A percentile compares a stretch with the other conserved stretches of the same genome.
phyloP scores from a whole-genome alignment of 2,329 filamentous ascomycete species.

The Cercospora citrullina region DNA sequence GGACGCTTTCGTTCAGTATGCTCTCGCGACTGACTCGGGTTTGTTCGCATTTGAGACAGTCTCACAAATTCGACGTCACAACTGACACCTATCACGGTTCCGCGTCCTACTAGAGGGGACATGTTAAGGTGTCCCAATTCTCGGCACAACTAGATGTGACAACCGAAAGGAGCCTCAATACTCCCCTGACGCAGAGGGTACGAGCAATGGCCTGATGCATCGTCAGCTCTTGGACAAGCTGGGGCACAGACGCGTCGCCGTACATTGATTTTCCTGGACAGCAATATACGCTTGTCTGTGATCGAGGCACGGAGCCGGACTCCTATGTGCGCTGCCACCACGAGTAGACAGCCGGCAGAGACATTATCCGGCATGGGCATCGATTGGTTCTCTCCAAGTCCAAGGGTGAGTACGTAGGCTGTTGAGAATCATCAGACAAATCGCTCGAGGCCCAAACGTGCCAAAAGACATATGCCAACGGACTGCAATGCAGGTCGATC shows the following conservation, averaged over 20 bases:
- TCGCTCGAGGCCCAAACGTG: neutral
- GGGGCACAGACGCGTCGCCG: neutral
- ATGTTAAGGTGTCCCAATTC: neutral
- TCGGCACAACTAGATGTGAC: neutral
- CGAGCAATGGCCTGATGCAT: neutral
- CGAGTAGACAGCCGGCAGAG: neutral
- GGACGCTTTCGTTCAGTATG: neutral
- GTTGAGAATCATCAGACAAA: neutral
- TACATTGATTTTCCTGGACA: neutral
- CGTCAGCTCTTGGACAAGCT: neutral
- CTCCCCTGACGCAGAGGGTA: neutral
- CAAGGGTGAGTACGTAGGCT: neutral
- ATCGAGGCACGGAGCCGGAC: neutral
- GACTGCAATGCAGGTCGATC: neutral
- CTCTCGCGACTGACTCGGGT: neutral
- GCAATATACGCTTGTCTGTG: neutral
- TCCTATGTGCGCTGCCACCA: neutral
- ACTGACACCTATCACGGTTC: neutral
- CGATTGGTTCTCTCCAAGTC: neutral
- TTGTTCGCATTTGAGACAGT: neutral
- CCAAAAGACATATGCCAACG: neutral
- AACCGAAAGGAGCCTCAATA: neutral
- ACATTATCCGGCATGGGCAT: neutral
- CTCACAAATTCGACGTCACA: neutral
- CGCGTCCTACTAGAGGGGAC: neutral